phyloP scores from a whole-genome alignment of 2,329 filamentous ascomycete species.

The Xylariales sp. region DNA sequence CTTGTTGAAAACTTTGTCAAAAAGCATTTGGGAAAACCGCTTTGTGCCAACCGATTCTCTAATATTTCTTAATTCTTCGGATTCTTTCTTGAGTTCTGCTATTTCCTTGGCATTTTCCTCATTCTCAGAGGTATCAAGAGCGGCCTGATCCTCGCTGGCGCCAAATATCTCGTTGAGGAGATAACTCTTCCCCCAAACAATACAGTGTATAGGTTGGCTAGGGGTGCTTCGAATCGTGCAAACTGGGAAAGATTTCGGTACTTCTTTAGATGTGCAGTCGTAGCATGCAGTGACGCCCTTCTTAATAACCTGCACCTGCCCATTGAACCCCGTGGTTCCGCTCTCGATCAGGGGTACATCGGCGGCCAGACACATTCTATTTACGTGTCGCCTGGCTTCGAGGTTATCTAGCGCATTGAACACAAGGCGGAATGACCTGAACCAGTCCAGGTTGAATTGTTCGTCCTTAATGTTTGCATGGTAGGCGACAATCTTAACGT shows the following conservation, averaged over 20 bases:
- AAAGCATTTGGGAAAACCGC: conserved; percentile 82
- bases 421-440: conserved; percentile 82
- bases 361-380: conserved; percentile 95
- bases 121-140: conserved; percentile 83
- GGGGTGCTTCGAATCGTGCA: conserved; percentile 98
- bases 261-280: conserved; percentile 90
- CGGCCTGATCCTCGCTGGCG: conserved; percentile 84
- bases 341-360: conserved; percentile 93
- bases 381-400: conserved; percentile 92
- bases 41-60: conserved; percentile 81
- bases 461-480: conserved; percentile 95
- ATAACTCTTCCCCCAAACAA: conserved; percentile 98
- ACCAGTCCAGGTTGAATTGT: conserved; percentile 90
- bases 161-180: conserved; percentile 95
- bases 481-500: conserved; percentile 85
- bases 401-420: conserved; percentile 98
- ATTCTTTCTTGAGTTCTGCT: conserved; percentile 84
- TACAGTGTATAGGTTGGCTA: conserved; percentile 96
- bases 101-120: conserved; percentile 90
- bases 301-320: conserved; percentile 96
- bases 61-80: conserved; percentile 84
- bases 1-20: conserved; percentile 90
- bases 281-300: conserved; percentile 95
- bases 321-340: conserved; percentile 97
- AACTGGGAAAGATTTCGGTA: conserved; percentile 92